Evolutionary conservation across 225 moss, liverwort and hornwort genomes (phyloP), one percentile per base, ranked within the genome.

Genomic region (Straminergon stramineum): DNA sequence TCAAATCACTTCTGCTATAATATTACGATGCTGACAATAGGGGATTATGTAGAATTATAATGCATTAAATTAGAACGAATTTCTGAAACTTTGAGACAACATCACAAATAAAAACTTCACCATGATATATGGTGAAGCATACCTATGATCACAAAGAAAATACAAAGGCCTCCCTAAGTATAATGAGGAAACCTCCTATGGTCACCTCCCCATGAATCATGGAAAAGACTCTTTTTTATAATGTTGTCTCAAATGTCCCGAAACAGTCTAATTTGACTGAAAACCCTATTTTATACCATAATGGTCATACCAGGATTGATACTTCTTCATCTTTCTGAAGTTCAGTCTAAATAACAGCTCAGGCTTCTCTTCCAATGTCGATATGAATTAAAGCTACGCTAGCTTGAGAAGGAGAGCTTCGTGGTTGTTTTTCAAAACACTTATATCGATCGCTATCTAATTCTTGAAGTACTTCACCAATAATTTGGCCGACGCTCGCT

Each of bases 401-500:
- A 43, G 37, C 76, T 65, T 52, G 68, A 67, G 55, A 55, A 55
- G 24, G 45, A 53, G 7, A 69, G 65, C 39, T 28, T 84, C 79
- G 65, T 63, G 82, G 20, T 53, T 86, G 84, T 56, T 66, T 65
- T 34, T 75, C n/a, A n/a, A 5, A 41, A 48, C 27, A 88, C 93
- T 95, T 89, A 94, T 93, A 91, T 76, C 90, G 84, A 88, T 96
- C 96, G 70, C 94, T 95, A 82, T 95, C 93, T 79, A 93, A 92
- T 85, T 95, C 96, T 86, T 95, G 92, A 93, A 97, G 89, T 55
- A 94, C 94, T 92, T 96, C 94, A 31, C 92, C 93, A 80, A 92
- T 94, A 67, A 96, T 94, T 91, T 95, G 93, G 12, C 96, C 96
- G 23, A 96, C 94, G 84, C 95, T 96, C 85, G 95, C 87, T 96